Conservation (phyloP, 2,329 filamentous ascomycete species). For the Xylogone sp. region DNA sequence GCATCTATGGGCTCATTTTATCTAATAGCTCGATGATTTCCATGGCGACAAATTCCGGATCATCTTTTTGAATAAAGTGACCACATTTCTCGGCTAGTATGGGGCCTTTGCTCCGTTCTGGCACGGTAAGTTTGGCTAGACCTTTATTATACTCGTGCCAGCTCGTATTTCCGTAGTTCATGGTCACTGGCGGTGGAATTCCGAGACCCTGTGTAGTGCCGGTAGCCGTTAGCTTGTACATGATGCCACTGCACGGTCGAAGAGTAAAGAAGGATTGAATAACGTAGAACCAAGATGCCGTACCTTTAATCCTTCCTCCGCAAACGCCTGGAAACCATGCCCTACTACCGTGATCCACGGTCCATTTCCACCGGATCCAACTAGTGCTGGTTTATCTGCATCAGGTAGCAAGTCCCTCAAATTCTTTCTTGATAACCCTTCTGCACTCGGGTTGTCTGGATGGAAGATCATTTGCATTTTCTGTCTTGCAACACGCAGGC, state of each 20-base stretch:
- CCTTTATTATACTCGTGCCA: slow-evolving; percentile 30
- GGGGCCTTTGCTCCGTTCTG: slow-evolving; percentile 20
- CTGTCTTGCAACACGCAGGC: slow-evolving; percentile 24
- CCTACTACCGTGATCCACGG: slow-evolving; percentile 27
- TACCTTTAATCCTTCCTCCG: slow-evolving; percentile 21
- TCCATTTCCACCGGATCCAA: slow-evolving; percentile 20
- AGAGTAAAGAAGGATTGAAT: too few species aligned
- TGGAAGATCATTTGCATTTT: slow-evolving; percentile 25
- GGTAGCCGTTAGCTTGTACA: too few species aligned
- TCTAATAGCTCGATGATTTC: slow-evolving; percentile 32
- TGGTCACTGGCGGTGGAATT: slow-evolving; percentile 5
- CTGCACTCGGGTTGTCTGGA: slow-evolving; percentile 23
- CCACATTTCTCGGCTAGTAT: slow-evolving; percentile 27
- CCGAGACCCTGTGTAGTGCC: background rate
- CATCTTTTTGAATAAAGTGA: slow-evolving; percentile 30
- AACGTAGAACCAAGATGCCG: too few species aligned
- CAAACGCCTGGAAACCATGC: slow-evolving; percentile 28
- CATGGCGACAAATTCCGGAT: slow-evolving; percentile 28
- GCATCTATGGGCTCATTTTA: too few species aligned
- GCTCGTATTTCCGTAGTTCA: slow-evolving; percentile 16
- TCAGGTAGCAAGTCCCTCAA: slow-evolving; percentile 23
- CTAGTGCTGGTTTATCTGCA: slow-evolving; percentile 23
- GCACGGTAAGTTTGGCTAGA: slow-evolving; percentile 24
- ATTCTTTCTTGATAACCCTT: slow-evolving; percentile 24
- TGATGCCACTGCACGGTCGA: too few species aligned